A percentile compares a stretch with the other conserved stretches of the same genome.
phyloP scores from a whole-genome alignment of 805 yeast genomes.

The Candida broadrunensis region DNA sequence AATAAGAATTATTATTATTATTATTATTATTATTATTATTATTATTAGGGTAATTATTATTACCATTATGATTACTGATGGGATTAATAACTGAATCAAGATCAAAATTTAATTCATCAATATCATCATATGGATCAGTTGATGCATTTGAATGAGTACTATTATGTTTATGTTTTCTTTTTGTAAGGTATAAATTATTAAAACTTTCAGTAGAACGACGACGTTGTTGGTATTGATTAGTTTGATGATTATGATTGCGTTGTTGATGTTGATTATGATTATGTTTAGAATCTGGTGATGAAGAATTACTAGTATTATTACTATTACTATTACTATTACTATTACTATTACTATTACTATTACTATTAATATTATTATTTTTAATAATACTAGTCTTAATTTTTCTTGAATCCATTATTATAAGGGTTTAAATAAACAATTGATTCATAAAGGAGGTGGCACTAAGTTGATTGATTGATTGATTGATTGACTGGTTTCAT shows the following conservation, averaged over 20 bases:
- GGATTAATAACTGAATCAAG: constrained; percentile 5
- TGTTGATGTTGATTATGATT: neutral
- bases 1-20: too few relatives aligned
- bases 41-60: too few relatives aligned
- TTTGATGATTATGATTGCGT: neutral
- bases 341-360: too few relatives aligned
- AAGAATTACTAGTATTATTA: neutral
- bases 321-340: too few relatives aligned
- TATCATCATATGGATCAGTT: constrained; percentile 5
- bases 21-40: neutral
- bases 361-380: too few relatives aligned
- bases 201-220: neutral
- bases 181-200: neutral
- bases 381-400: neutral
- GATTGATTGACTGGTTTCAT: too few relatives aligned
- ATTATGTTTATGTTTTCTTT: neutral
- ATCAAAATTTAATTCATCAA: constrained; percentile 6
- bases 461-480: too few relatives aligned
- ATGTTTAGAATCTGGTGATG: neutral
- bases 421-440: too few relatives aligned
- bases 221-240: neutral
- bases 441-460: too few relatives aligned
- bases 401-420: neutral
- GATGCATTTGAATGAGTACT: neutral
- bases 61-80: neutral